Base-by-base conservation (phyloP, 108 stramenopile genomes). In the Nannochloropsis salina region DNA sequence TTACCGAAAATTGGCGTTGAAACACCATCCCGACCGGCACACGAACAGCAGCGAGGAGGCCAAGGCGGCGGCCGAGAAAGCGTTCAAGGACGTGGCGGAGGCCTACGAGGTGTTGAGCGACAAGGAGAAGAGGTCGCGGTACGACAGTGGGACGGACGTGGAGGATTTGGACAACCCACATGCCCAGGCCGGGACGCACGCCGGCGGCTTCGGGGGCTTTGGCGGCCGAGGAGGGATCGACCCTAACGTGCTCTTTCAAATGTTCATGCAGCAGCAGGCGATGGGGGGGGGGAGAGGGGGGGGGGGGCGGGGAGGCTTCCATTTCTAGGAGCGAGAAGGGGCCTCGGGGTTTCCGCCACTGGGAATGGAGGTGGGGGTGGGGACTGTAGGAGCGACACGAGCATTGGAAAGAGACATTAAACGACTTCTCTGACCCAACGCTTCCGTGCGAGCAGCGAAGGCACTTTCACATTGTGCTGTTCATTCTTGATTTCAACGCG, bases 1-100 rank as follows among this genome's bases (percentile, higher is more conserved):
- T 79, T 98, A 98, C 86, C 95, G 95, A 86, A 44, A 94, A 47
- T 83, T 95, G 47, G 97, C 98, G 22, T 85, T 95, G 81, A 95
- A 97, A 85, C 94, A 92, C 82, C 97, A 98, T 85, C 97, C 97
- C 1, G 88, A 88, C 82, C 9, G 83, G 44, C 88, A 88, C 43
- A 85, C 43, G 43, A 86, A 86, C 88, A 90, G 89, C 86, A 80
- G 31, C 74, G 91, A 91, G 81, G 86, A 81, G 51, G 91, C 90
- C 43, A 90, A 89, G 82, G 86, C 85, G 61, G 20, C 87, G 44
- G 91, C 91, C 41, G 91, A 90, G 80, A 87, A 88, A 42, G 44
- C 80, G 85, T 91, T 91, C 83, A 88, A 89, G 85, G 74, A 83
- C 44, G 82, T 91, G 22, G 90, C 81, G 20, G 91, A 90, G 80